phyloP scores from a whole-genome alignment of 495 filamentous ascomycete genomes.

The Daldinia decipiens region DNA sequence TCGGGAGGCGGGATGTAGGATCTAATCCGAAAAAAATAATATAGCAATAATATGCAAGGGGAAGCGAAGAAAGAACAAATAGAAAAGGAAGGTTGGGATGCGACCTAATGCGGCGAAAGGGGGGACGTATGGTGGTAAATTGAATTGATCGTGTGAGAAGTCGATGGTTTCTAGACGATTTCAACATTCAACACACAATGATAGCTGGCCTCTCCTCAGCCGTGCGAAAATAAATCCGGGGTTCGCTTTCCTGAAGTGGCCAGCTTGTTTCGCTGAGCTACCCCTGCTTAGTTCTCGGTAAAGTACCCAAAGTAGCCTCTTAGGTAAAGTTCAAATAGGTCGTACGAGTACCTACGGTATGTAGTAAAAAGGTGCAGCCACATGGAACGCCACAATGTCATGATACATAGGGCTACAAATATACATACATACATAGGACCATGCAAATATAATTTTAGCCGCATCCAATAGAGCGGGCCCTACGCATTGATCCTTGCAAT shows the following conservation, averaged over 20 bases:
- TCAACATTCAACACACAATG: conserved; percentile 11
- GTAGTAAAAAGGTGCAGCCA: conserved; percentile 4
- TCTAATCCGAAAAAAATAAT: conserved; percentile 21
- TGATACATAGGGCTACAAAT: too few relatives aligned
- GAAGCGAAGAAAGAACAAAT: conserved; percentile 21
- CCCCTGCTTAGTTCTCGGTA: conserved; percentile 33
- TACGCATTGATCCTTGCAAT: conserved; percentile 3
- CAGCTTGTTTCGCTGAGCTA: conserved; percentile 44
- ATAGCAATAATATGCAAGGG: conserved; percentile 34
- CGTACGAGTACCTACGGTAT: too few relatives aligned
- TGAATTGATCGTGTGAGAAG: conserved; percentile 39
- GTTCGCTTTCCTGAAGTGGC: conserved; percentile 42
- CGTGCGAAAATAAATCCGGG: conserved; percentile 45
- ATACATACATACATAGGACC: background rate
- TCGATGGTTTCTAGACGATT: conserved; percentile 9
- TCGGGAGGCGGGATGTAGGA: conserved; percentile 4
- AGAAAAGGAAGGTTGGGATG: conserved; percentile 29
- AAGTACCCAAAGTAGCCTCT: background rate
- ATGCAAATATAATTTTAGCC: conserved; percentile 12
- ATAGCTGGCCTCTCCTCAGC: conserved; percentile 52
- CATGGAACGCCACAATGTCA: conserved; percentile 7
- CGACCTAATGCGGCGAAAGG: conserved; percentile 32
- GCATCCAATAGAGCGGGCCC: background rate
- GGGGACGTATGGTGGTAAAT: conserved; percentile 24
- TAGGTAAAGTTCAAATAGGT: background rate